A percentile compares a stretch with the other conserved stretches of the same genome.
Conservation (phyloP, 2,329 filamentous ascomycete genomes). For the Malbranchea zuffiana region DNA sequence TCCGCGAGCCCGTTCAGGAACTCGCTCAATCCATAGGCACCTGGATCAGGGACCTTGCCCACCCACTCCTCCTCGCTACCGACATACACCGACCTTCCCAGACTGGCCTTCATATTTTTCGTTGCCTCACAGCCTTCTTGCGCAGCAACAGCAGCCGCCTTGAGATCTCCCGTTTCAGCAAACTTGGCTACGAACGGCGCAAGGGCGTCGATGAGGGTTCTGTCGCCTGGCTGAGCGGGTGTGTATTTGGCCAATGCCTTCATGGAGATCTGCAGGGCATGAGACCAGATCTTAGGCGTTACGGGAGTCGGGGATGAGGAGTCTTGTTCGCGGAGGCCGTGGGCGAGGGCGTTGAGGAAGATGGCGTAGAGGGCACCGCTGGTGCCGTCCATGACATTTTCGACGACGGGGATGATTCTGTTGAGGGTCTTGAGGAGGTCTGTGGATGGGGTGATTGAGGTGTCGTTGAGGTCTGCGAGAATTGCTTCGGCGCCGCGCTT, state of each 20-base stretch:
- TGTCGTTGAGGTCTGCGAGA: constrained; percentile 33
- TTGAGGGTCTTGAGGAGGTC: constrained; percentile 52
- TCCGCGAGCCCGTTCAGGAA: constrained; percentile 71
- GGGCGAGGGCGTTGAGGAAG: constrained; percentile 75
- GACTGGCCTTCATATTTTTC: constrained; percentile 80
- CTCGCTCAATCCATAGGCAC: constrained; percentile 66
- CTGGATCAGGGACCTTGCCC: constrained; percentile 63
- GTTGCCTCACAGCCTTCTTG: constrained; percentile 68
- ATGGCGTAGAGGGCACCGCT: constrained; percentile 74
- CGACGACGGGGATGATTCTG: constrained; percentile 52
- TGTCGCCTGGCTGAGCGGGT: constrained; percentile 75
- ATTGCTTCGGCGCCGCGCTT: constrained; percentile 70
- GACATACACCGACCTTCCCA: constrained; percentile 76
- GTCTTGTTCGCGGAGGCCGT: constrained; percentile 50
- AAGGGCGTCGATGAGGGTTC: constrained; percentile 82
- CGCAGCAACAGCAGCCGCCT: constrained; percentile 64
- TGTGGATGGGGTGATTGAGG: constrained; percentile 36
- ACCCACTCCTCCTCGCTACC: constrained; percentile 55
- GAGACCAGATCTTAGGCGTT: constrained; percentile 47
- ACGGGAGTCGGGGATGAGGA: constrained; percentile 36
- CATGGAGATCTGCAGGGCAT: constrained; percentile 60
- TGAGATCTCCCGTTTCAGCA: constrained; percentile 52
- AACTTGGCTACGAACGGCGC: constrained; percentile 75
- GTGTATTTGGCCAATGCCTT: constrained; percentile 70
- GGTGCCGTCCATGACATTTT: constrained; percentile 62